Conservation (phyloP, 139 green algal species). For the Coelastrella sp. region DNA sequence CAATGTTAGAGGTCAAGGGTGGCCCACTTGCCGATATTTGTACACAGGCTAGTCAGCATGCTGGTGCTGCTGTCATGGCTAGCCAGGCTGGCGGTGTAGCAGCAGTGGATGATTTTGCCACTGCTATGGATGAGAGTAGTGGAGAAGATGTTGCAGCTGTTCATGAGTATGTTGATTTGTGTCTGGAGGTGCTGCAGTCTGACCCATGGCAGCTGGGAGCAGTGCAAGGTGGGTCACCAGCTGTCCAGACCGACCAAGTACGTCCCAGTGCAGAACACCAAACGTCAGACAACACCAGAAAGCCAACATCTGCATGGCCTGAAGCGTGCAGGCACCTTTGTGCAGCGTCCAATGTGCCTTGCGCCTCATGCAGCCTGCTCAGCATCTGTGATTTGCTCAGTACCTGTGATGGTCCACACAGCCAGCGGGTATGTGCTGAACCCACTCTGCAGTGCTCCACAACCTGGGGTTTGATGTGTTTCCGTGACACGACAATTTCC, state of each 20-base stretch:
- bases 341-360: too few species aligned
- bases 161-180: conserved; percentile 18
- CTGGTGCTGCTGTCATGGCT: neutral
- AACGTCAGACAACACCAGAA: too few species aligned
- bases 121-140: neutral
- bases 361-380: too few species aligned
- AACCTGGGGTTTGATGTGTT: too few species aligned
- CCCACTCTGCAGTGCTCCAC: too few species aligned
- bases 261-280: neutral
- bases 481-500: too few species aligned
- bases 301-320: too few species aligned
- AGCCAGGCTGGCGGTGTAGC: neutral
- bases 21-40: neutral
- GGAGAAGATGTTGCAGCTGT: neutral
- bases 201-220: conserved; percentile 14
- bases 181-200: neutral
- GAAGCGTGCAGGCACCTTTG: too few species aligned
- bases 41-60: neutral
- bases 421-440: too few species aligned
- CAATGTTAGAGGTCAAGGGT: neutral
- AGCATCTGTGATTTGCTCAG: too few species aligned
- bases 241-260: neutral
- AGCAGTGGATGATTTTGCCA: neutral
- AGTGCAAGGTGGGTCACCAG: conserved; percentile 5
- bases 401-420: too few species aligned